phyloP scores from a whole-genome alignment of 148 eudicot species.

The Chenopodium berlandieri region DNA sequence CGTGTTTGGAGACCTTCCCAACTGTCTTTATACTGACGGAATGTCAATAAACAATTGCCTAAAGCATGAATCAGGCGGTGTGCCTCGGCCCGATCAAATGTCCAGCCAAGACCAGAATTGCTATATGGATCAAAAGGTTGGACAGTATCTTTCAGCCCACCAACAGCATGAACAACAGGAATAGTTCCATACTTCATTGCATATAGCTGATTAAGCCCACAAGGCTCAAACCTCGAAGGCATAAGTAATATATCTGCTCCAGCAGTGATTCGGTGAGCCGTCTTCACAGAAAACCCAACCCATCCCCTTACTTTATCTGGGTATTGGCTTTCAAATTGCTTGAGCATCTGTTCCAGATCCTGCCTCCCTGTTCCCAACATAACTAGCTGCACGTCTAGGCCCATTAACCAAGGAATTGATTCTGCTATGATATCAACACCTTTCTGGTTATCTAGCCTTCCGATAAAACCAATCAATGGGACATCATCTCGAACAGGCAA shows the following conservation, averaged over 20 bases:
- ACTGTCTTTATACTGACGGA: constrained; percentile 59
- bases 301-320: constrained; percentile 65
- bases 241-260: constrained; percentile 87
- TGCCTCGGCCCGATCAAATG: constrained; percentile 70
- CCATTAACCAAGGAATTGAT: constrained; percentile 86
- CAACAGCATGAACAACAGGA: constrained; percentile 96
- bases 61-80: constrained; percentile 58
- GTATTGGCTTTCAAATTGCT: constrained; percentile 60
- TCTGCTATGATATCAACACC: constrained; percentile 92
- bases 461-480: constrained; percentile 88
- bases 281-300: constrained; percentile 92
- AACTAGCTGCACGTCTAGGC: constrained; percentile 77
- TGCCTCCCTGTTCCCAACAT: constrained; percentile 87
- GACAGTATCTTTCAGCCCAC: constrained; percentile 92
- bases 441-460: constrained; percentile 82
- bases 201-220: constrained; percentile 93
- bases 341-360: constrained; percentile 82
- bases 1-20: constrained; percentile 84
- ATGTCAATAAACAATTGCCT: constrained; percentile 74
- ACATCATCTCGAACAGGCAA: constrained; percentile 64
- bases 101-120: constrained; percentile 86
- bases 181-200: constrained; percentile 94
- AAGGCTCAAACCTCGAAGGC: constrained; percentile 98
- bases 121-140: constrained; percentile 73
- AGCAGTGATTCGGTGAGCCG: constrained; percentile 88